These are phyloP conservation scores for Penicillium sp. DNA, from an alignment of 2,329 filamentous ascomycete genomes.

Conservation along the genomic window DNA sequence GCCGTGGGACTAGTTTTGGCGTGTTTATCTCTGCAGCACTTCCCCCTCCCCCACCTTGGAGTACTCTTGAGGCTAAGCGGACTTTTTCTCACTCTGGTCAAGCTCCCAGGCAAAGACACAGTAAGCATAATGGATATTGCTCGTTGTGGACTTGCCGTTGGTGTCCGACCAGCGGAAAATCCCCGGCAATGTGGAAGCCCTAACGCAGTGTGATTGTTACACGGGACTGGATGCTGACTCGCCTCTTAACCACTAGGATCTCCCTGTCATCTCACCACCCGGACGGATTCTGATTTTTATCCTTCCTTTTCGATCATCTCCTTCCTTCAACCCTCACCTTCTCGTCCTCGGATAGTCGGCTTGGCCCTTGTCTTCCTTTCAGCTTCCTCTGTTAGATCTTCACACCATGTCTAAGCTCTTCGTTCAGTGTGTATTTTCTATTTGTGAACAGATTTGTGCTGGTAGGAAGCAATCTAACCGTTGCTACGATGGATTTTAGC, in stretches of 20 bases:
- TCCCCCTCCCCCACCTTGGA: conserved; percentile 10
- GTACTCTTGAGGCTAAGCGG: conserved; percentile 2
- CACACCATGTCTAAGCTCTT: conserved; percentile 83
- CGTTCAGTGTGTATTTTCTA: conserved; percentile 67
- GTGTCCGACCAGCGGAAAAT: conserved; percentile 4
- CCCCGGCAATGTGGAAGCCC: conserved; percentile 17
- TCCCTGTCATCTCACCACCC: conserved; percentile 12
- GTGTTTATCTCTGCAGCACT: conserved; percentile 9
- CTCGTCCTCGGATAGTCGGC: neutral
- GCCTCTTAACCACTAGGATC: conserved; percentile 23
- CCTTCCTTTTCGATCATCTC: neutral
- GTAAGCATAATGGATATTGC: conserved; percentile 15
- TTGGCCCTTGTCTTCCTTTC: neutral
- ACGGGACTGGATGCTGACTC: conserved; percentile 24
- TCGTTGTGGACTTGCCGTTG: conserved; percentile 9
- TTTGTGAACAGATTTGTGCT: neutral
- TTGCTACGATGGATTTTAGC: conserved; percentile 45
- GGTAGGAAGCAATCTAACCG: neutral
- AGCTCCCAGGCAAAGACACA: conserved; percentile 3
- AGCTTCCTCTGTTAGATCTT: neutral
- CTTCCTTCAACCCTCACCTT: neutral
- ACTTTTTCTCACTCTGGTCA: conserved; percentile 1
- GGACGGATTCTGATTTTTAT: conserved; percentile 7
- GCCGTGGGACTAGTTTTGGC: conserved; percentile 9
- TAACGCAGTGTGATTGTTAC: conserved; percentile 27